Base-by-base conservation (phyloP, 2,329 filamentous ascomycete species). In the Thelonectria blattea region DNA sequence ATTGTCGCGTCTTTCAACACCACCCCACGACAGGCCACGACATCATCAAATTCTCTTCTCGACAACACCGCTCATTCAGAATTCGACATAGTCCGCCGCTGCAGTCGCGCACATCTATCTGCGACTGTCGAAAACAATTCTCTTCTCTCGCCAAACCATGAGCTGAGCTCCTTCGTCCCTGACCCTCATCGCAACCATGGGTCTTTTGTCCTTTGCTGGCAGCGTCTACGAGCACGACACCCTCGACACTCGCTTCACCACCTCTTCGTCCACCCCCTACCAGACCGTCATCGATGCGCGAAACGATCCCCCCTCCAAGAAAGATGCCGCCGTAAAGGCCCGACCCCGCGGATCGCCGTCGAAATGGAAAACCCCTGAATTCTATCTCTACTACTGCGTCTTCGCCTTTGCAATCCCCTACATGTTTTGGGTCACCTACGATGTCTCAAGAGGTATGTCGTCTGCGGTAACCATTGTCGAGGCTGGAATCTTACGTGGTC, bases 371-470 rank as follows among this genome's bases (percentile, higher is more conserved):
- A 96, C 93, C 0, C 83, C 85, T 3, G 95, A 99, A 78, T 98
- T 95, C 79, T 90, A 87, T 73, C 68, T 93, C 55, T 98, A 99
- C 79, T 90, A 88, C 68, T 49, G 90, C 18, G 77, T 91, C 66
- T 85, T 97, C 68, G 63, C 83, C 30, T 73, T 85, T 6, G 82
- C 81, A 56, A 82, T 98, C 24, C 92, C 92, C 9, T 84, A 88
- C 70, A 99, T 99, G 93, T 92, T 97, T 78, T 96, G 92, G 81
- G 83, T 89, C n/a, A 89, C 90, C 10, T 91, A 93, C 67, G 86
- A 91, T 77, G 92, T 96, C 47, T 99, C 95, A 22, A 85, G 88
- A 78, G 85, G 93, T 93, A 77, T 59, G 83, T 80, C 42, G 12
- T 3, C 34, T 43, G 24, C 14, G 39, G 3, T 2, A 12, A 12